phyloP scores from a whole-genome alignment of 345 rosid genomes.

The Arabis hirsuta region DNA sequence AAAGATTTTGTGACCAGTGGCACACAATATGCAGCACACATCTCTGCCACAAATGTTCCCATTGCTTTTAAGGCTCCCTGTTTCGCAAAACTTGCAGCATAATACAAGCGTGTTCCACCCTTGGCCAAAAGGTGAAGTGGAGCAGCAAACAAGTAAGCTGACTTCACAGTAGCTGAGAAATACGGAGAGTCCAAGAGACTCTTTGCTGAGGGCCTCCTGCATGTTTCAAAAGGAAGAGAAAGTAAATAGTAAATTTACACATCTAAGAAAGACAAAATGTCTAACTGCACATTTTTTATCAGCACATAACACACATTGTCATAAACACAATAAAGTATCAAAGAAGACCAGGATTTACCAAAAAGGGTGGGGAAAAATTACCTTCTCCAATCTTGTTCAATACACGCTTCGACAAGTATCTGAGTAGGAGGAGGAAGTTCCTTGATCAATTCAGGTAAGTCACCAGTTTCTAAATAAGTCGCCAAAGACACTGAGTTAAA shows the following conservation, averaged over 20 bases:
- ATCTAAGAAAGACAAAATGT: background rate
- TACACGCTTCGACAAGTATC: constrained; percentile 76
- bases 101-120: constrained; percentile 67
- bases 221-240: constrained; percentile 41
- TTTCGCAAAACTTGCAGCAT: constrained; percentile 84
- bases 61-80: constrained; percentile 82
- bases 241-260: constrained; percentile 11
- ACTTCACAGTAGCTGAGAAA: constrained; percentile 79
- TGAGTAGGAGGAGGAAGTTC: constrained; percentile 78
- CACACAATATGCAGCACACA: constrained; percentile 75
- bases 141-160: constrained; percentile 80
- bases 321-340: constrained; percentile 8
- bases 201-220: constrained; percentile 88
- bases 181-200: constrained; percentile 82
- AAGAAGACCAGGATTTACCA: constrained; percentile 18
- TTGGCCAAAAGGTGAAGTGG: constrained; percentile 81
- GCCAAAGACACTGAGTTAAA: constrained; percentile 71
- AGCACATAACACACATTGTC: constrained; percentile 26
- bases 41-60: constrained; percentile 88
- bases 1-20: constrained; percentile 62
- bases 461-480: constrained; percentile 53
- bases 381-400: constrained; percentile 75
- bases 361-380: constrained; percentile 39
- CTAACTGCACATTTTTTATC: constrained; percentile 25
- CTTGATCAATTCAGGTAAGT: constrained; percentile 59